Conservation (phyloP, 192 early-diverging fungal genomes). For the Umbelopsis sp. region DNA sequence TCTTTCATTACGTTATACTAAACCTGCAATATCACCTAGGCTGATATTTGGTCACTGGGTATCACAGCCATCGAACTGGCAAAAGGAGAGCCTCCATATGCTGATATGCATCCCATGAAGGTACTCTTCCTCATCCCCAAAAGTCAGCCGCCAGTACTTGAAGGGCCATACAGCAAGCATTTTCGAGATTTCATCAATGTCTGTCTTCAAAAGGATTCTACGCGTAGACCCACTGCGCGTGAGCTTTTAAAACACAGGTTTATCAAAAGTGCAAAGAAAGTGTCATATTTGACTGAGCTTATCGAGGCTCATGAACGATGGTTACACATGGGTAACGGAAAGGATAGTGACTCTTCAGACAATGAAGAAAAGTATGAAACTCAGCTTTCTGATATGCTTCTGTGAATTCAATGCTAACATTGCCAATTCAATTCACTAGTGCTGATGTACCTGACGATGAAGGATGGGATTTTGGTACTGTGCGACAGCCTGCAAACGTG, state of each 20-base stretch:
- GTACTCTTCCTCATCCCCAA: conserved; percentile 94
- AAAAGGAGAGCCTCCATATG: conserved; percentile 89
- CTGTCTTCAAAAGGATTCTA: conserved; percentile 88
- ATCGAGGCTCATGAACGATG: conserved; percentile 84
- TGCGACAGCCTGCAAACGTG: conserved; percentile 40
- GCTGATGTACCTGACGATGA: conserved; percentile 43
- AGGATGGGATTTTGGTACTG: conserved; percentile 62
- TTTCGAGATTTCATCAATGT: conserved; percentile 90
- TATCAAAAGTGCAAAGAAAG: conserved; percentile 81
- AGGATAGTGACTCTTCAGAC: conserved; percentile 52
- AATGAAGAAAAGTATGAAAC: conserved; percentile 45
- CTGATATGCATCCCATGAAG: conserved; percentile 94
- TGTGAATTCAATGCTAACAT: background rate
- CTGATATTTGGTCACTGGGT: conserved; percentile 97
- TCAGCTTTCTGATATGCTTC: background rate
- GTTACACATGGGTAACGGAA: conserved; percentile 59
- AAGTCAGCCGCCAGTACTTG: conserved; percentile 82
- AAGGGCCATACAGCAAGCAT: conserved; percentile 71
- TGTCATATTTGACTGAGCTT: conserved; percentile 82
- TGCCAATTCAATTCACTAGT: conserved; percentile 9
- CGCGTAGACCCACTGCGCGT: conserved; percentile 82
- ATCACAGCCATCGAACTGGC: conserved; percentile 98
- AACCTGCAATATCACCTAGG: conserved; percentile 43
- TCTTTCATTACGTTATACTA: background rate
- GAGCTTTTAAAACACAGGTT: conserved; percentile 90